Base-by-base conservation (phyloP, 495 filamentous ascomycete genomes). In the Hypoxylon fuscum region DNA sequence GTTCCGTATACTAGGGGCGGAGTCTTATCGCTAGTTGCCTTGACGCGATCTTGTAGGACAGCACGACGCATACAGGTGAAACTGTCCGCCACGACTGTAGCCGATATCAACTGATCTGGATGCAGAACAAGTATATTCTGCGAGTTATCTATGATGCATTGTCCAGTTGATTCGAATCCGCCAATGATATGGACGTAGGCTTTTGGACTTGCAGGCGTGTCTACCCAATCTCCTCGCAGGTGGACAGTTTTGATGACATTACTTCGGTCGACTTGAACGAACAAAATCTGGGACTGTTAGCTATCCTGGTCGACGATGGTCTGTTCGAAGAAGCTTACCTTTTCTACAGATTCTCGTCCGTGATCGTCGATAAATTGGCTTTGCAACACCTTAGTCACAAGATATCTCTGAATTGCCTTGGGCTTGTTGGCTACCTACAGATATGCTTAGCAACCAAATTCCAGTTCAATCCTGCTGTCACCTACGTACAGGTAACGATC, bases 61-160 rank as follows among this genome's bases (percentile, higher is more conserved):
- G 95, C 92, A 49, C 93, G 88, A 10, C 95, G 87, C 59, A 87
- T 86, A 69, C 95, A 98, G 35, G 85, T 86, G 68, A 97, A 93
- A 0, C 95, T 96, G 70, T 98, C 95, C 31, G 90, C 95, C 27
- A 98, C 89, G 7, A 94, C 90, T 6, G 93, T 97, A 1, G 94
- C 88, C 9, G 95, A 97, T 47, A 98, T 88, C 18, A 98, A 84
- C 76, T 97, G 93, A 73, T 98, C 95, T 2, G 95, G 95, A 71
- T 98, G 92, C 10, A 98, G 80, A 63, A 98, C 94, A 32, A 98
- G 76, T 78, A 97, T 89, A 66, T 96, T 90, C 49, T 88, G 78
- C 20, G 78, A 74, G 70, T 97, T 91, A 72, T 93, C 88, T 53
- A 88, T 75, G 47, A 96, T 79, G 58, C 91, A 83, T 71, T 86